A percentile compares a stretch with the other conserved stretches of the same genome.
Conservation (phyloP, 2,329 filamentous ascomycete genomes). For the Blastomyces gilchristii region DNA sequence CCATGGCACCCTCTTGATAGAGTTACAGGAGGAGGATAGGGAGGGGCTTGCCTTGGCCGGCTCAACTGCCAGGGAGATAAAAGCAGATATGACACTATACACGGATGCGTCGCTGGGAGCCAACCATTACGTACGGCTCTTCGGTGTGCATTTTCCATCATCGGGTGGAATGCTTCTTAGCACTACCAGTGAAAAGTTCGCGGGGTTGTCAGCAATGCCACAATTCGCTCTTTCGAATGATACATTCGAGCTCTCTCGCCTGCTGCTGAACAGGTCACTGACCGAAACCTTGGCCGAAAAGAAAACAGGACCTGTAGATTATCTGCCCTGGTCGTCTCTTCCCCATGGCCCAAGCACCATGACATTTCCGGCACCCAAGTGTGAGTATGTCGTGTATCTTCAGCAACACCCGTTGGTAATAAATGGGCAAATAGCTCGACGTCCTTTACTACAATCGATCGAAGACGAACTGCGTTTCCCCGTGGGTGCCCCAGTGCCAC, state of each 20-base stretch:
- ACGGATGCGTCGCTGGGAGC: conserved; percentile 59
- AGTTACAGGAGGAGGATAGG: conserved; percentile 49
- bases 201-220: conserved; percentile 81
- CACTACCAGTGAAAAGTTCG: conserved; percentile 87
- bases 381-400: conserved; percentile 79
- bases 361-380: conserved; percentile 55
- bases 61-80: conserved; percentile 56
- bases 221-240: conserved; percentile 59
- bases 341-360: conserved; percentile 45
- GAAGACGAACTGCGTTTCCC: conserved; percentile 52
- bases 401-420: conserved; percentile 47
- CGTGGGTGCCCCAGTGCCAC: conserved; percentile 45
- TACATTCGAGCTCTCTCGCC: conserved; percentile 48
- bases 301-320: conserved; percentile 49
- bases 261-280: conserved; percentile 63
- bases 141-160: conserved; percentile 78
- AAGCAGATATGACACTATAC: conserved; percentile 59
- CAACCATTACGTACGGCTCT: conserved; percentile 67
- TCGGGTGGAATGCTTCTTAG: conserved; percentile 70
- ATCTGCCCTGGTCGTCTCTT: conserved; percentile 66
- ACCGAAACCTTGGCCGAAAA: conserved; percentile 51
- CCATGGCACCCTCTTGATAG: conserved; percentile 58
- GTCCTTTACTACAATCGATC: conserved; percentile 39
- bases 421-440: conserved; percentile 22
- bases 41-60: conserved; percentile 30